Evolutionary conservation across 257 asterid genomes (phyloP).

Genomic region (Jaltomata sinuosa): DNA sequence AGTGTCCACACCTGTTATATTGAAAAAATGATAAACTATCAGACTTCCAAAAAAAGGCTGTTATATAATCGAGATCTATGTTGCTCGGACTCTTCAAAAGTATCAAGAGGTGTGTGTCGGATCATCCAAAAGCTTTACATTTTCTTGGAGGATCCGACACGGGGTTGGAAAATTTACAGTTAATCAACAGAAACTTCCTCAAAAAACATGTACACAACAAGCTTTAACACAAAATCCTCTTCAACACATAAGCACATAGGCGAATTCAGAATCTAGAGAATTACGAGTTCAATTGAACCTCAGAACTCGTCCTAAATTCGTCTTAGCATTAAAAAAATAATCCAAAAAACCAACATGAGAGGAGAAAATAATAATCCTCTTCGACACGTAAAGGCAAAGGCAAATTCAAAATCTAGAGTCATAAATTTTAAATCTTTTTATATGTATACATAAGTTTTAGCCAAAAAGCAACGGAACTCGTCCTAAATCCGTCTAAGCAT

Average conservation of each 20-base stretch:
- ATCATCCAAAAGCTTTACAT: neutral
- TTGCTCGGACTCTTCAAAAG: neutral
- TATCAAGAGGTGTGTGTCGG: accelerated
- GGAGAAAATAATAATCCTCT: neutral
- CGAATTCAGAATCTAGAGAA: neutral
- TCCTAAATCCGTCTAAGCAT: no score
- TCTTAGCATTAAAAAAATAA: neutral
- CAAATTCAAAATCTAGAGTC: neutral
- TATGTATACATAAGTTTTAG: neutral
- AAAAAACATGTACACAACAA: neutral
- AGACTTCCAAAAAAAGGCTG: neutral
- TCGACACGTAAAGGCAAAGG: neutral
- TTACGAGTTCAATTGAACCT: no score
- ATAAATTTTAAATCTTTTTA: neutral
- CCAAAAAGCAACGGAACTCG: neutral
- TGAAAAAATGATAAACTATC: neutral
- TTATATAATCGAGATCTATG: neutral
- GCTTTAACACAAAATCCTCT: neutral
- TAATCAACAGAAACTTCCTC: neutral
- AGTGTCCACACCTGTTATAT: constrained; percentile 87
- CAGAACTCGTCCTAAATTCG: neutral
- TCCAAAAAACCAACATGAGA: neutral
- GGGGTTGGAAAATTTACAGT: neutral
- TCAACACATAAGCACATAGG: neutral
- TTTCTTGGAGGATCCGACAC: neutral